phyloP scores from a whole-genome alignment of 2,329 filamentous ascomycete genomes.

The Thermochaetoides dissita region DNA sequence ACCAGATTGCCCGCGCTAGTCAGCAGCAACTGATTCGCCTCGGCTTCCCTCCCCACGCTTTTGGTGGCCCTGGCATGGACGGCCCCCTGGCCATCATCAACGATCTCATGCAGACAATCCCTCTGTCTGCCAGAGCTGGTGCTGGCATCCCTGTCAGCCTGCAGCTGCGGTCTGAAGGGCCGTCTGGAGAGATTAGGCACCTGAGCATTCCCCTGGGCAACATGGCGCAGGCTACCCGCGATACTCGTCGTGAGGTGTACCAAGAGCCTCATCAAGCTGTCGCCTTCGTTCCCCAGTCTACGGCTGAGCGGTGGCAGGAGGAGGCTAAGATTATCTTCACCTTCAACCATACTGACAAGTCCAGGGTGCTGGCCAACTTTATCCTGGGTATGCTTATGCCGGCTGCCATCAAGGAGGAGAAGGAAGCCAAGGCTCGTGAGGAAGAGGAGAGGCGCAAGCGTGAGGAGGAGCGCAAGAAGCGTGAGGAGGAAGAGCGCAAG shows the following conservation, averaged over 20 bases:
- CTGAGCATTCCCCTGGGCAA: conserved; percentile 26
- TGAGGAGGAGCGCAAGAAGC: conserved; percentile 47
- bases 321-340: conserved; percentile 82
- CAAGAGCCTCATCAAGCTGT: conserved; percentile 61
- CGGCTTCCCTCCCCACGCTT: conserved; percentile 27
- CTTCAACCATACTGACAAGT: conserved; percentile 51
- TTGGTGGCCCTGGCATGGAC: conserved; percentile 31
- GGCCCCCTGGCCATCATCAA: conserved; percentile 42
- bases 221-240: conserved; percentile 22
- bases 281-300: conserved; percentile 58
- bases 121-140: conserved; percentile 32
- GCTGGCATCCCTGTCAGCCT: conserved; percentile 38
- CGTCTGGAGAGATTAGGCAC: conserved; percentile 38
- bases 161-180: conserved; percentile 38
- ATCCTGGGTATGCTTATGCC: conserved; percentile 66
- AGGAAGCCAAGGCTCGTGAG: conserved; percentile 48
- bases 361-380: conserved; percentile 50
- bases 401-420: conserved; percentile 69
- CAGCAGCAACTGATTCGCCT: conserved; percentile 39
- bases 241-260: conserved; percentile 34
- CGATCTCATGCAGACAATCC: conserved; percentile 41
- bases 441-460: conserved; percentile 40
- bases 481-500: conserved; percentile 50
- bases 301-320: conserved; percentile 70
- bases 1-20: conserved; percentile 33